Evolutionary conservation across 140 eudicot genomes (phyloP), one percentile per base, ranked within the genome.

Genomic region (Anethum foeniculum): DNA sequence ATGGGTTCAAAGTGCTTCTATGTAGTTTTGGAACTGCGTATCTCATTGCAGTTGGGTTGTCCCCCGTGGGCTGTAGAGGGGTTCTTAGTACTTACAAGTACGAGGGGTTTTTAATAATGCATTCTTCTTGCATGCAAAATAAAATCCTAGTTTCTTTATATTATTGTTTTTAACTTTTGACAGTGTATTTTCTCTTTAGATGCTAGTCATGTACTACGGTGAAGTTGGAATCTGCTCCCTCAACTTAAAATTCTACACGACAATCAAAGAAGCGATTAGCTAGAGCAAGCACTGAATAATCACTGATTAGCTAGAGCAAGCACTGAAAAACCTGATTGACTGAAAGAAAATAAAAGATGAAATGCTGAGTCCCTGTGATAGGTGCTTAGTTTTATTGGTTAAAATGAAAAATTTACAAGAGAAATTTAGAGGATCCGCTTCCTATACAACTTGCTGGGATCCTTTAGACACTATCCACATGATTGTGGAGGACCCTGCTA

Each of bases 381-480:
- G 41, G 19, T 67, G 43, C 73, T 30, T 32, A 32, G 23, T 28
- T 30, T 30, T 28, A 30, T 28, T 30, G n/a, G n/a, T 14, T n/a
- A 68, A 14, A 32, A 6, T 68, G 6, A 28, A 4, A 68, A 68
- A 0, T 0, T 14, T 30, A 30, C 39, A 16, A 30, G 74, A 47
- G 11, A 68, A 32, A 68, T 68, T 67, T 10, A 12, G 76, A 36
- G 44, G 48, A 48, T 30, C 18, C 54, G 43, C 43, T 18, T 21
- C 11, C 64, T 47, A 75, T 13, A 25, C 79, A 46, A 75, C 79
- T 75, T 46, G 79, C 79, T 75, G 36, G 62, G n/a, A 48, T 75
- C 79, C 41, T 47, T 46, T 76, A 47, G 79, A 75, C 28, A 75
- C 78, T 75, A 75, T 75, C 79, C 64, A 46, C 62, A 75, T 25